Evolutionary conservation across 345 rosid genomes (phyloP), one percentile per base, ranked within the genome.

Genomic region (Brassica napus): DNA sequence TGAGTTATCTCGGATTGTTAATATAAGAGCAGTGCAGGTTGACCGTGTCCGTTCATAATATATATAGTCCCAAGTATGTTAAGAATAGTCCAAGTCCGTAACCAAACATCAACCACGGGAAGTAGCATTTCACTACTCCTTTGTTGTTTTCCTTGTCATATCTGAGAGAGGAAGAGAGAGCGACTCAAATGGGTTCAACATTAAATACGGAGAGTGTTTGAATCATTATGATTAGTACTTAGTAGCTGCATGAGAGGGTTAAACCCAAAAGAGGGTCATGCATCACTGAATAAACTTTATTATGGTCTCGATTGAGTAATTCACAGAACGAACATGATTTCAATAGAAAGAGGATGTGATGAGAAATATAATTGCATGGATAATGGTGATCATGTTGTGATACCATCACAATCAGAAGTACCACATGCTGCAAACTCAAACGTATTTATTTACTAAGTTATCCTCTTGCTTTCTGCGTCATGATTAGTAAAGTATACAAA

Each of bases 21-120:
- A 39, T 10, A 39, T 9, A 39, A 95, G 69, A 95, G 97, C 60
- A 95, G 88, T 16, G 99, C 99, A 47, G 99, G 99, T 76, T 93
- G 99, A 18, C 97, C 99, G 7, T 93, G 90, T 70, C 98, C 99
- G 58, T 95, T 58, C 99, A 96, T 96, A n/a, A 93, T 66, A 86
- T 90, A 95, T 65, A 91, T 26, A 26, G 81, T 55, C 94, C 98
- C 5, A 93, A 52, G 86, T 95, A 93, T 28, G 99, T 95, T 24
- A 93, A 66, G 79, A 88, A 79, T 6, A 95, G 97, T 35, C 99
- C 98, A 78, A 83, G 72, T 76, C 89, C 96, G 77, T 95, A 95
- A 76, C 99, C 99, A 79, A 87, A 67, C 73, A 79, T 79, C 83
- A 88, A 75, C 94, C 98, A 93, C 9, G 90, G 86, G 77, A 88